phyloP scores from a whole-genome alignment of 2,329 filamentous ascomycete genomes.

The Nothophoma quercina region DNA sequence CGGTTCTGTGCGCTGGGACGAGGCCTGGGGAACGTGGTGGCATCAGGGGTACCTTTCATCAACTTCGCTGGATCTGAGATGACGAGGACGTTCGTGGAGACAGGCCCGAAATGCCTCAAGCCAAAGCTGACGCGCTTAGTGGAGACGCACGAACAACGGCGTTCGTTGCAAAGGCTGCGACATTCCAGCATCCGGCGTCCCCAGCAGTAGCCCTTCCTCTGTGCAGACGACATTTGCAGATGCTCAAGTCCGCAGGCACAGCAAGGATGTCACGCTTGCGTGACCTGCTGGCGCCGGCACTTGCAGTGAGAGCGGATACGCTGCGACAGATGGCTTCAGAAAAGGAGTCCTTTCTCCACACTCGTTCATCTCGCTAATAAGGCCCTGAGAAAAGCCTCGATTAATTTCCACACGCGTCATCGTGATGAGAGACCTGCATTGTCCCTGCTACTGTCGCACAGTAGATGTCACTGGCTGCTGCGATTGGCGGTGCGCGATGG shows the following conservation, averaged over 20 bases:
- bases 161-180: conserved; percentile 1
- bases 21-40: conserved; percentile 36
- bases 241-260: neutral
- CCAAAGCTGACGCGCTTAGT: conserved; percentile 30
- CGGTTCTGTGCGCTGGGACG: conserved; percentile 41
- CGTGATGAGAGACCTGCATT: conserved; percentile 23
- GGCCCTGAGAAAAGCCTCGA: conserved; percentile 28
- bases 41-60: conserved; percentile 29
- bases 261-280: conserved; percentile 36
- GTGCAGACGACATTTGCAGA: conserved; percentile 10
- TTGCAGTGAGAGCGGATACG: conserved; percentile 42
- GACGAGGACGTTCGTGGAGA: conserved; percentile 33
- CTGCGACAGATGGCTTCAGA: conserved; percentile 17
- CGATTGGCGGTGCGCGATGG: conserved; percentile 25
- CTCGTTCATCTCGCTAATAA: conserved; percentile 48
- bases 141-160: conserved; percentile 18
- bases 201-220: conserved; percentile 4
- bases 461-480: conserved; percentile 30
- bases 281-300: conserved; percentile 30
- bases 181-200: conserved; percentile 12
- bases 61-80: conserved; percentile 33
- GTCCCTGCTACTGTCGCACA: conserved; percentile 31
- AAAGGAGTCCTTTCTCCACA: conserved; percentile 47
- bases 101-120: conserved; percentile 35
- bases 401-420: conserved; percentile 41